Evolutionary conservation across 192 early-diverging fungal species (phyloP).

Genomic region (Coemansia erecta): DNA sequence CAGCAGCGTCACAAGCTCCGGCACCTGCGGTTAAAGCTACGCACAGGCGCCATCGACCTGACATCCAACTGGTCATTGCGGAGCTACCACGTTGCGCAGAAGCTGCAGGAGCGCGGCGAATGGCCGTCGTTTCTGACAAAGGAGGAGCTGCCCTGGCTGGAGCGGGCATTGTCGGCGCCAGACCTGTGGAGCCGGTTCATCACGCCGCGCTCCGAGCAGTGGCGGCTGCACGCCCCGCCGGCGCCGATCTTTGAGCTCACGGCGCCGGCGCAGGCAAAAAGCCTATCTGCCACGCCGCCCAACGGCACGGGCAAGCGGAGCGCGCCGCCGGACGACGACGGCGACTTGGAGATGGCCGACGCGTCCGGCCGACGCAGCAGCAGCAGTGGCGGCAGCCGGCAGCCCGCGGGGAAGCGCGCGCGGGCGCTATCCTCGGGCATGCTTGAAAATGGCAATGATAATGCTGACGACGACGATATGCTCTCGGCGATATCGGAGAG

Average conservation of each 20-base stretch:
- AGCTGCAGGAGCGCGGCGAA: slow-evolving; percentile 30
- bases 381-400: background rate
- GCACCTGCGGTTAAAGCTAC: slow-evolving; percentile 4
- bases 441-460: slow-evolving; percentile 10
- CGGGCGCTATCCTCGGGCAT: slow-evolving; percentile 9
- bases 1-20: background rate
- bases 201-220: slow-evolving; percentile 43
- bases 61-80: slow-evolving; percentile 21
- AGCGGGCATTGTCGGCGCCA: slow-evolving; percentile 32
- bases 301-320: slow-evolving; percentile 21
- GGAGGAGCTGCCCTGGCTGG: slow-evolving; percentile 35
- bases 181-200: slow-evolving; percentile 53
- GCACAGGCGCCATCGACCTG: slow-evolving; percentile 7
- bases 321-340: slow-evolving; percentile 10
- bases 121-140: slow-evolving; percentile 36
- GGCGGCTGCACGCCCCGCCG: slow-evolving; percentile 35
- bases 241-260: slow-evolving; percentile 24
- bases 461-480: slow-evolving; percentile 39
- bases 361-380: background rate
- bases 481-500: slow-evolving; percentile 41
- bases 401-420: slow-evolving; percentile 19
- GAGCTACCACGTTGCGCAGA: slow-evolving; percentile 48
- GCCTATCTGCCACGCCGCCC: background rate
- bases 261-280: background rate
- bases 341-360: background rate